Percentiles rank a stretch among this genome's conserved stretches.
Evolutionary conservation across 2,329 filamentous ascomycete genomes (phyloP).

Genomic region (Ophiostoma novo-ulmi): DNA sequence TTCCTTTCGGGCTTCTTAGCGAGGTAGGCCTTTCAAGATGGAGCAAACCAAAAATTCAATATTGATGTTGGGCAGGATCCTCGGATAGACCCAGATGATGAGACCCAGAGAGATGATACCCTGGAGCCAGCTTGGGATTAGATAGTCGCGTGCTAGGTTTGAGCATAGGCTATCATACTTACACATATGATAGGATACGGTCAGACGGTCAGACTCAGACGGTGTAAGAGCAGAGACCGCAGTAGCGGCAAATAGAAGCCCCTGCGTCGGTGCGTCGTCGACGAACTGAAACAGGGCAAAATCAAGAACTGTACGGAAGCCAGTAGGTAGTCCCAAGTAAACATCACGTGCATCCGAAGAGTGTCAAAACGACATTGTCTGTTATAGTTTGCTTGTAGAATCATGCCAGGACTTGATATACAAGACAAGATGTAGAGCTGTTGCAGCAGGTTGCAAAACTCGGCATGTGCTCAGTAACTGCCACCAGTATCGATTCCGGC

Average conservation of each 20-base stretch:
- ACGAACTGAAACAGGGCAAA: conserved; percentile 8
- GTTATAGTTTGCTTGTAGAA: background rate
- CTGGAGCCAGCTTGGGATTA: background rate
- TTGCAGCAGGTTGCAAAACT: background rate
- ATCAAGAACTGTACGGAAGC: background rate
- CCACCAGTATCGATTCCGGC: background rate
- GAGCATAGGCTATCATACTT: background rate
- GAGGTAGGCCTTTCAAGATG: background rate
- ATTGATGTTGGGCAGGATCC: background rate
- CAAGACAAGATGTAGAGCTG: no score
- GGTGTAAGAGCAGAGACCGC: background rate
- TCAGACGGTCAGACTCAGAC: background rate
- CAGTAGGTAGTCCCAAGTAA: background rate
- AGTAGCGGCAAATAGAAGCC: background rate
- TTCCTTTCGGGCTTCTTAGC: background rate
- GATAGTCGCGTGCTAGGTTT: background rate
- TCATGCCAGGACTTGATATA: background rate
- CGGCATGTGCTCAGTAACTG: background rate
- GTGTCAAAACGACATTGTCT: no score
- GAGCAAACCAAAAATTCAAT: background rate
- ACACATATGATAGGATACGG: no score
- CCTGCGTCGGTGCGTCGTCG: background rate
- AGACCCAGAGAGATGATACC: background rate
- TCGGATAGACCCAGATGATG: background rate
- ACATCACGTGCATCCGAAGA: background rate